Evolutionary conservation across 768 basidiomycete species (phyloP), one percentile per base, ranked within the genome.

Genomic region (Erythrobasidium yunnanense): DNA sequence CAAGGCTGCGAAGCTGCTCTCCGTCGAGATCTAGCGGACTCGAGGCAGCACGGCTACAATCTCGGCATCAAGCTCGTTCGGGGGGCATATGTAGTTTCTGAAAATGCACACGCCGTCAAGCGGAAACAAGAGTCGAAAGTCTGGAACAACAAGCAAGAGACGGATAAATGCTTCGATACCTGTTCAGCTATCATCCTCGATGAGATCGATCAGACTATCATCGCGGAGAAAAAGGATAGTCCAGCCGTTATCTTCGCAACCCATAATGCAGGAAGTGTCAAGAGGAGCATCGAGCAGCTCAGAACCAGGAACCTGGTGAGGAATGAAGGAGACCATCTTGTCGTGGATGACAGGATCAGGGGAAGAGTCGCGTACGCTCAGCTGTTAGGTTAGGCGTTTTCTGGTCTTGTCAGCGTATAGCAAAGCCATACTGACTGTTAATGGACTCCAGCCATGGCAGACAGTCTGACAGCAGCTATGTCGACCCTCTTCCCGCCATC

Each of bases 61-160:
- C 69, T 73, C 54, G 74, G 74, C 4, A 67, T 72, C 55, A 74
- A 74, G 71, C 70, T 74, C 53, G 73, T 73, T n/a, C 67, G 74
- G 32, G 74, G 74, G 2, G 74, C 74, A 13, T 74, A 74, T 66
- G 71, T 73, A 65, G 69, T 68, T 29, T 42, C 68, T 2, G 74
- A 74, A 58, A 70, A 71, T 38, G 47, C 60, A 34, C 60, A 49
- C n/a, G 60, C 60, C 6, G 49, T 29, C 4, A 49, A 51, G 45
- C 49, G 32, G 18, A 30, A 30, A n/a, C 23, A 32, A 7, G 27
- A n/a, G 8, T 63, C 60, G 20, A 67, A 71, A 51, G 72, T 72
- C n/a, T 73, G 73, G 73, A 46, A 60, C 30, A 45, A 52, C 23
- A 74, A 74, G 63, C 63, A 67, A 42, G 74, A 73, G 38, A 73